Evolutionary conservation across 345 rosid species (phyloP).

Genomic region (Mallotus nudiflorus): DNA sequence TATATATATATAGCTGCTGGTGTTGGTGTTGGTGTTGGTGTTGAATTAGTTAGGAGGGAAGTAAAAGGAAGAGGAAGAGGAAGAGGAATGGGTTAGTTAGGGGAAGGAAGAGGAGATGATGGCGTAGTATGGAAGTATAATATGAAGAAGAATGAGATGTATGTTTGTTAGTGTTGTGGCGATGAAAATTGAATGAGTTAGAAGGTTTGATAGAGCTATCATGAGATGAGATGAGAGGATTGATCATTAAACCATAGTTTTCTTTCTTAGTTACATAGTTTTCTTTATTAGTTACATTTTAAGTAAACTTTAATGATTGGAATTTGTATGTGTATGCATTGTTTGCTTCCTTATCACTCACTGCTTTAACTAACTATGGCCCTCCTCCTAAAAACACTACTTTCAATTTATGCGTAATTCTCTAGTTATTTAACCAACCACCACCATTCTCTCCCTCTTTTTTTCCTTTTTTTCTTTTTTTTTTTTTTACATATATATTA

Average conservation of each 20-base stretch:
- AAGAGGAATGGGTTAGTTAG: constrained; percentile 22
- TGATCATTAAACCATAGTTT: constrained; percentile 27
- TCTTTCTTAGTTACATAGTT: too few relatives aligned
- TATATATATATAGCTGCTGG: too few relatives aligned
- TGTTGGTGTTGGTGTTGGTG: too few relatives aligned
- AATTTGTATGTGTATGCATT: background rate
- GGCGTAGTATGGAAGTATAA: constrained; percentile 49
- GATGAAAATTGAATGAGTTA: background rate
- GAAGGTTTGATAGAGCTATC: constrained; percentile 10
- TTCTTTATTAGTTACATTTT: constrained; percentile 13
- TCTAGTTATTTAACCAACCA: constrained; percentile 44
- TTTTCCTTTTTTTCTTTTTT: background rate
- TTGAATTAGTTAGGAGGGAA: constrained; percentile 1
- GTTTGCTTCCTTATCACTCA: constrained; percentile 62
- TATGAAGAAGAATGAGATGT: background rate
- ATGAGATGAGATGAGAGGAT: too few relatives aligned
- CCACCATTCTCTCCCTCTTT: constrained; percentile 9
- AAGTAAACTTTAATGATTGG: constrained; percentile 21
- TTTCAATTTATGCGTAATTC: constrained; percentile 31
- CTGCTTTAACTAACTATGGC: constrained; percentile 74
- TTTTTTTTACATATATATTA: too few relatives aligned
- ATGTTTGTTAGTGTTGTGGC: background rate
- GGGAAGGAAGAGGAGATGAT: constrained; percentile 15
- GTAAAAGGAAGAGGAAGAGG: background rate
- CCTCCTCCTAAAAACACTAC: too few relatives aligned